Base-by-base conservation (phyloP, 2,329 filamentous ascomycete species). In the Aciculosporium take region DNA sequence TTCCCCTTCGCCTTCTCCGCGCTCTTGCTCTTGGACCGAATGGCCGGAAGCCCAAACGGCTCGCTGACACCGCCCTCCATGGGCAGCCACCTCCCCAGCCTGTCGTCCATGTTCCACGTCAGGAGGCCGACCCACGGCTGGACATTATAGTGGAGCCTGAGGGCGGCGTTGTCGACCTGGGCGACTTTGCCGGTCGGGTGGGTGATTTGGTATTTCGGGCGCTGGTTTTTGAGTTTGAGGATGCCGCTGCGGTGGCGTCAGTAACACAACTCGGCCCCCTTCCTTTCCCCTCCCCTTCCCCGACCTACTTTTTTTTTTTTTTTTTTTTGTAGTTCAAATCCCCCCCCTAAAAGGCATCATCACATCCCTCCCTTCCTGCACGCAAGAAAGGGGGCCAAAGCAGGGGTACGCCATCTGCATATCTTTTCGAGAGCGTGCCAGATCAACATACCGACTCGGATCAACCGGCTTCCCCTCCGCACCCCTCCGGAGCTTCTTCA, bases 161-260 rank as follows among this genome's bases (percentile, higher is more conserved):
- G 67, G 24, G 76, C 79, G 43, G 89, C 85, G 57, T 91, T 79
- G 39, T 72, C 67, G 37, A 77, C 69, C 54, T 81, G 72, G 35
- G 84, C 83, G 49, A 96, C 71, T 60, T 79, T 79, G 46, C 88
- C 84, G 9, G 73, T 74, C 9, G 89, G 84, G 60, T 95, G 87
- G 4, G 88, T 94, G 63, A 98, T 91, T 58, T 94, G 87, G 69
- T 98, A 98, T 64, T 98, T 98, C 3, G 88, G 84, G 56, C 81
- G 82, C 60, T 94, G 85, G 61, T 88, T 88, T 56, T 79, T 77
- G 49, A 96, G 71, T 43, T 76, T 72, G 30, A 96, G 64, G 40
- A 83, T 72, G 24, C 88, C 89, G 5, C 80, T 79, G 44, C 13
- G n/a, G 27, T 13, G 4, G 12, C 4, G 36, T 41, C 34, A 51